Percentiles rank a stretch among this genome's conserved stretches.
phyloP scores from a whole-genome alignment of 164 flowering plant species.

The Dillenia suffruticosa region DNA sequence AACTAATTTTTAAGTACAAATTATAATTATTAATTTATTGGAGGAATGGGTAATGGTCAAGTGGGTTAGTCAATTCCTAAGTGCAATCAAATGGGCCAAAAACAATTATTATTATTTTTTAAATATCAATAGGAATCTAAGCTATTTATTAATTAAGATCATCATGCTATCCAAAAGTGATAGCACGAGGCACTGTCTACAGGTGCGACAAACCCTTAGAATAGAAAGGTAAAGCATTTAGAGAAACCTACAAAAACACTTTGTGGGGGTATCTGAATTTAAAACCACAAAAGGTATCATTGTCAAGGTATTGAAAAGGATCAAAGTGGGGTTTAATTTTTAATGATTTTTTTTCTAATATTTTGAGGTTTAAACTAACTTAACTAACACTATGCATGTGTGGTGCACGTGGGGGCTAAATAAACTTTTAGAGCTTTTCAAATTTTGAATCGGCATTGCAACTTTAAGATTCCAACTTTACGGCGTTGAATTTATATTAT shows the following conservation, averaged over 20 bases:
- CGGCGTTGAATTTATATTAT: too few species aligned
- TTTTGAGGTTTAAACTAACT: neutral
- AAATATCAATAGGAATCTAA: too few species aligned
- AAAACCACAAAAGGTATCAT: neutral
- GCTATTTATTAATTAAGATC: too few species aligned
- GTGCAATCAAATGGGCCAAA: too few species aligned
- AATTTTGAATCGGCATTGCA: neutral
- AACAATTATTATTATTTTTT: too few species aligned
- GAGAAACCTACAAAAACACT: neutral
- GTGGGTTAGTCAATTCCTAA: too few species aligned
- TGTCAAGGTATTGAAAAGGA: neutral
- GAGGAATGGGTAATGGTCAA: too few species aligned
- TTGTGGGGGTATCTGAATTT: neutral
- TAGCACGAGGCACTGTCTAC: neutral
- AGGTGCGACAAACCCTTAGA: neutral
- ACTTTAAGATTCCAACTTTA: too few species aligned
- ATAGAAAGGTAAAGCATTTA: neutral
- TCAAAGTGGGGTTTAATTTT: neutral
- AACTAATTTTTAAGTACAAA: too few species aligned
- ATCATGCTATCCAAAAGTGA: too few species aligned
- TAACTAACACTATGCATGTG: conserved; percentile 1
- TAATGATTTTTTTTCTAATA: neutral
- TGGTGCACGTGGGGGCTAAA: neutral
- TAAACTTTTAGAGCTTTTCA: neutral
- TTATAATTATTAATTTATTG: too few species aligned